Evolutionary conservation across 2,329 filamentous ascomycete species (phyloP).

Genomic region (Sporothrix inflata): DNA sequence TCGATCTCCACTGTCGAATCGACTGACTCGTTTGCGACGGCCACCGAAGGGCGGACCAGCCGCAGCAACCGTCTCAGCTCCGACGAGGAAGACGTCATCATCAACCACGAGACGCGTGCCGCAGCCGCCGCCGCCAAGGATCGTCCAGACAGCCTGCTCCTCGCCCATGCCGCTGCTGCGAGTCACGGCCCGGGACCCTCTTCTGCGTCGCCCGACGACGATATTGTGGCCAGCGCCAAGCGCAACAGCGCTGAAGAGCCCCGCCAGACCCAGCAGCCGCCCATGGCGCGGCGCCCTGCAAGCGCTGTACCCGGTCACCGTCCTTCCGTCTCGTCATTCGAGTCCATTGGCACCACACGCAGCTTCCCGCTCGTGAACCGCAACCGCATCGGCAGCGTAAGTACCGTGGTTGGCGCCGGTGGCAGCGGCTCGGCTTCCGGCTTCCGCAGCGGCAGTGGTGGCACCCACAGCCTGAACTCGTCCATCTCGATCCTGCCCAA

Average conservation of each 20-base stretch:
- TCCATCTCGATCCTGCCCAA: constrained; percentile 17
- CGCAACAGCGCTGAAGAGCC: constrained; percentile 32
- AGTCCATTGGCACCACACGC: constrained; percentile 61
- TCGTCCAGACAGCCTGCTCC: constrained; percentile 13
- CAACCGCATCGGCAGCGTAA: constrained; percentile 29
- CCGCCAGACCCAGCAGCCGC: constrained; percentile 30
- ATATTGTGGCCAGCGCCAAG: not conserved
- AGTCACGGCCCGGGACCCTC: not conserved
- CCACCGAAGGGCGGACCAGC: constrained; percentile 54
- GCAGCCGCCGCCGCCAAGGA: not conserved
- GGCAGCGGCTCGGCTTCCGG: constrained; percentile 38
- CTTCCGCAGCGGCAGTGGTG: constrained; percentile 21
- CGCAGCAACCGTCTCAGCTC: constrained; percentile 38
- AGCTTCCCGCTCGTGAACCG: constrained; percentile 61
- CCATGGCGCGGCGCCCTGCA: constrained; percentile 46
- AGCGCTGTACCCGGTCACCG: constrained; percentile 50
- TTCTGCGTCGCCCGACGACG: not conserved
- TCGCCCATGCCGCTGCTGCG: not conserved
- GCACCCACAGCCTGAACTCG: constrained; percentile 20
- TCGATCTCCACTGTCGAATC: constrained; percentile 46
- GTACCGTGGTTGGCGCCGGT: constrained; percentile 1
- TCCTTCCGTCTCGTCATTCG: constrained; percentile 60
- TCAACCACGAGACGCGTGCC: constrained; percentile 2
- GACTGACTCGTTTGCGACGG: constrained; percentile 60
- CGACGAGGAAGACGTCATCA: constrained; percentile 17